These are phyloP conservation scores for Arctium minus DNA, from an alignment of 129 eudicot genomes.

Conservation along the genomic window DNA sequence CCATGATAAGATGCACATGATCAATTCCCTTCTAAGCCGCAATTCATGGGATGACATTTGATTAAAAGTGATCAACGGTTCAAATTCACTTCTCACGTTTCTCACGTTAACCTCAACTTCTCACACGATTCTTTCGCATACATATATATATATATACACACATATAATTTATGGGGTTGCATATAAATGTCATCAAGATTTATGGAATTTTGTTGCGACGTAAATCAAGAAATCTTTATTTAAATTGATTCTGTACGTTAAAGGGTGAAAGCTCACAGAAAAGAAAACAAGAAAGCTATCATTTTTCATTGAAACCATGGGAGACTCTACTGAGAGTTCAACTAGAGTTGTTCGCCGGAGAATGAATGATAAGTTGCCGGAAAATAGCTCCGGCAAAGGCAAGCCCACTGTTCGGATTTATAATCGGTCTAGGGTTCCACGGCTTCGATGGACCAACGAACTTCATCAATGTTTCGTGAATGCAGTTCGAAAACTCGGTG, in stretches of 20 bases:
- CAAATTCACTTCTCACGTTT: no score
- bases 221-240: background rate
- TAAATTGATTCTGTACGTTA: background rate
- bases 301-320: constrained; percentile 10
- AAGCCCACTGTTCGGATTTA: constrained; percentile 46
- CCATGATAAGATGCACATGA: no score
- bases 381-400: constrained; percentile 8
- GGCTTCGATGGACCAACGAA: constrained; percentile 56
- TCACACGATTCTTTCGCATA: no score
- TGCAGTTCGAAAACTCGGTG: constrained; percentile 63
- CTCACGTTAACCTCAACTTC: no score
- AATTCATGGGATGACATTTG: no score
- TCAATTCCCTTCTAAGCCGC: no score
- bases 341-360: background rate
- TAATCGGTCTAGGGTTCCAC: constrained; percentile 48
- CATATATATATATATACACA: no score
- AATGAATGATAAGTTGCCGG: background rate
- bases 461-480: constrained; percentile 55
- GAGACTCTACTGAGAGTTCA: background rate
- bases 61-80: no score
- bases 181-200: background rate
- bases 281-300: constrained; percentile 9
- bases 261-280: constrained; percentile 8
- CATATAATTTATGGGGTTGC: no score
- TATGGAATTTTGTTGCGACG: background rate